These are phyloP conservation scores for Boletus edulis DNA, from an alignment of 768 basidiomycete genomes.

Conservation along the genomic window DNA sequence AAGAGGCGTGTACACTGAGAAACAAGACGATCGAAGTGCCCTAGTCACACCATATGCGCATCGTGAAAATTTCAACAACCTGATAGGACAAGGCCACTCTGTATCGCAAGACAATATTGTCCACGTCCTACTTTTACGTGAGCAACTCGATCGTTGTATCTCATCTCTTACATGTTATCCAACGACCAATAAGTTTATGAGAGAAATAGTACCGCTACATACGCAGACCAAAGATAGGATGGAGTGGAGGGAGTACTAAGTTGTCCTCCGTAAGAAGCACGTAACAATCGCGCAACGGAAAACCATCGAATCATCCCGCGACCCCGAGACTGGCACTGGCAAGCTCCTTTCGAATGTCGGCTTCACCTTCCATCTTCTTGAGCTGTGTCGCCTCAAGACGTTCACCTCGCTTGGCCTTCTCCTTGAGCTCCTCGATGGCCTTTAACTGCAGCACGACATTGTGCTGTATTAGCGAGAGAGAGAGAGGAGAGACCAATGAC, in stretches of 20 bases:
- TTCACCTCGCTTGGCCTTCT: slow-evolving; percentile 86
- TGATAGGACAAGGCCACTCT: too few relatives aligned
- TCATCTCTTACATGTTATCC: too few relatives aligned
- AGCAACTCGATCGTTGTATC: too few relatives aligned
- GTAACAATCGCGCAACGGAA: not conserved
- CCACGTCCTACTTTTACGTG: too few relatives aligned
- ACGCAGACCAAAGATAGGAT: not conserved
- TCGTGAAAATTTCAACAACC: too few relatives aligned
- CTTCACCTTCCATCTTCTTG: slow-evolving; percentile 95
- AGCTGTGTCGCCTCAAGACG: slow-evolving; percentile 92
- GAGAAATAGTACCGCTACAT: not conserved
- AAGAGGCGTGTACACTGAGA: not conserved
- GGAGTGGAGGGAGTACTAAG: not conserved
- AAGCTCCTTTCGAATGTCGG: slow-evolving; percentile 81
- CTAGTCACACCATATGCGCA: too few relatives aligned
- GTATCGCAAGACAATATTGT: too few relatives aligned
- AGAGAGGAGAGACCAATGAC: not conserved
- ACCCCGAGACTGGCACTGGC: slow-evolving; percentile 34
- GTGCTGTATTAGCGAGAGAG: not conserved
- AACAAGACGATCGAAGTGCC: not conserved
- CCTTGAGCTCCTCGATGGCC: slow-evolving; percentile 98
- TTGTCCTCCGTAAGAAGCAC: not conserved
- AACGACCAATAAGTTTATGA: slow-evolving; percentile 10
- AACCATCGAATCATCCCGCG: slow-evolving; percentile 9
- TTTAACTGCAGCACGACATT: slow-evolving; percentile 60